A percentile compares a stretch with the other conserved stretches of the same genome.
phyloP scores from a whole-genome alignment of 805 yeast species.

The Zygosaccharomyces kombuchaensis region DNA sequence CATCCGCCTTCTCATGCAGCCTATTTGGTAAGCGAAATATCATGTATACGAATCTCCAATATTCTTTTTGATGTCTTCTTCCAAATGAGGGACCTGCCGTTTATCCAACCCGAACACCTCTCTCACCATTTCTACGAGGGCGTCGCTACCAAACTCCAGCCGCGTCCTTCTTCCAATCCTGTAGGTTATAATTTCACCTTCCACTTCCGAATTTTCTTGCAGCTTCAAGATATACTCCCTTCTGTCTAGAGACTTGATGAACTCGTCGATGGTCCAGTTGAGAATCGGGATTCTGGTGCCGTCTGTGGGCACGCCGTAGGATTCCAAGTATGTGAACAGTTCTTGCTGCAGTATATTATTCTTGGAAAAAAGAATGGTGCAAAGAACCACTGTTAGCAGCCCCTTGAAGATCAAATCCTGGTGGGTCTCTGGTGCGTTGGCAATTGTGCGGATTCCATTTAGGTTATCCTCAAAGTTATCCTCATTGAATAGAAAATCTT shows the following conservation, averaged over 20 bases:
- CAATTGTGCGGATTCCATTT: conserved; percentile 13
- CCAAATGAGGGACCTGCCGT: conserved; percentile 15
- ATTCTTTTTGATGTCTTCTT: conserved; percentile 20
- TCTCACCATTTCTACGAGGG: conserved; percentile 20
- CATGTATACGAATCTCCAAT: conserved; percentile 28
- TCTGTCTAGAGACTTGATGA: conserved; percentile 21
- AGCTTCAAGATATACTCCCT: conserved; percentile 23
- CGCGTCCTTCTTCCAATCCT: conserved; percentile 30
- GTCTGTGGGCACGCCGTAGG: conserved; percentile 30
- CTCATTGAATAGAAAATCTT: conserved; percentile 16
- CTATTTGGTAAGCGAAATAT: background rate
- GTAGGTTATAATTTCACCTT: conserved; percentile 21
- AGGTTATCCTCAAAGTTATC: conserved; percentile 23
- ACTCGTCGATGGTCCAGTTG: conserved; percentile 21
- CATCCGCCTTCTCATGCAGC: too few species aligned
- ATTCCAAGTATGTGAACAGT: conserved; percentile 14
- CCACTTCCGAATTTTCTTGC: conserved; percentile 26
- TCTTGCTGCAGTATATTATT: conserved; percentile 30
- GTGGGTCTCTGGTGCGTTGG: conserved; percentile 18
- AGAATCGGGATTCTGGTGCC: conserved; percentile 28
- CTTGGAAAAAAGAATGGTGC: conserved; percentile 26
- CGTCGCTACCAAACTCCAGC: conserved; percentile 23
- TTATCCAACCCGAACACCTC: conserved; percentile 20
- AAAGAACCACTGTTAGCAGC: conserved; percentile 18
- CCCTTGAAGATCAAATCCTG: conserved; percentile 26